Conservation (phyloP, 192 early-diverging fungal genomes). For the Pilobolus umbonatus region DNA sequence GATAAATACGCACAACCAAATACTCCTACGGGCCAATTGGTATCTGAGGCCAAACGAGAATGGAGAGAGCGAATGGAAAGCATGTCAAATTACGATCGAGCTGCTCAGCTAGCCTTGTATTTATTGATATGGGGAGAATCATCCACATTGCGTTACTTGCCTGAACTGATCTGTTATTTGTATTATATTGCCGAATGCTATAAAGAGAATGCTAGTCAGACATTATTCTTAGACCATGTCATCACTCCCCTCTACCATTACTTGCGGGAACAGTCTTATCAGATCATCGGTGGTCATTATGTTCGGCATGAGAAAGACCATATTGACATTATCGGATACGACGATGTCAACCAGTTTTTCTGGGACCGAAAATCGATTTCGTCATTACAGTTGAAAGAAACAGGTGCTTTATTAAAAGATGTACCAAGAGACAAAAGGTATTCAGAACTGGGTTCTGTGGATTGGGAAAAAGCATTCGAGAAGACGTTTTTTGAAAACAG, state of each 20-base stretch:
- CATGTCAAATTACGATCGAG: constrained; percentile 53
- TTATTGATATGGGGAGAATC: constrained; percentile 66
- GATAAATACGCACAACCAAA: constrained; percentile 2
- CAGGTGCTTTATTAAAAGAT: constrained; percentile 48
- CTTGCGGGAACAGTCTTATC: constrained; percentile 58
- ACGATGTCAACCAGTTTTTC: constrained; percentile 67
- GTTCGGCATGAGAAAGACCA: constrained; percentile 63
- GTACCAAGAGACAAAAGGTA: constrained; percentile 51
- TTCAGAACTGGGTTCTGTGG: constrained; percentile 44
- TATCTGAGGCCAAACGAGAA: constrained; percentile 34
- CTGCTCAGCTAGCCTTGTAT: constrained; percentile 55
- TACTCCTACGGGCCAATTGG: constrained; percentile 12
- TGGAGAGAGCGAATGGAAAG: constrained; percentile 58
- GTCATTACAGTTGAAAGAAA: constrained; percentile 41
- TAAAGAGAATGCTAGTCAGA: constrained; percentile 14
- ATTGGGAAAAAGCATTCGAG: constrained; percentile 54
- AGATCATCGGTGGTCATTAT: constrained; percentile 54
- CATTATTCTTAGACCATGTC: constrained; percentile 50
- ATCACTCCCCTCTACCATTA: constrained; percentile 59
- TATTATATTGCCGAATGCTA: constrained; percentile 54
- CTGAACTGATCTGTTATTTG: constrained; percentile 62
- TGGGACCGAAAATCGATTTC: constrained; percentile 56
- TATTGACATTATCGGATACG: constrained; percentile 61
- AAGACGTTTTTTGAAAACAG: constrained; percentile 69
- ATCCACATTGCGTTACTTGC: constrained; percentile 54